These are phyloP conservation scores for Massariosphaeria phaeospora DNA, from an alignment of 495 filamentous ascomycete species.

Conservation along the genomic window DNA sequence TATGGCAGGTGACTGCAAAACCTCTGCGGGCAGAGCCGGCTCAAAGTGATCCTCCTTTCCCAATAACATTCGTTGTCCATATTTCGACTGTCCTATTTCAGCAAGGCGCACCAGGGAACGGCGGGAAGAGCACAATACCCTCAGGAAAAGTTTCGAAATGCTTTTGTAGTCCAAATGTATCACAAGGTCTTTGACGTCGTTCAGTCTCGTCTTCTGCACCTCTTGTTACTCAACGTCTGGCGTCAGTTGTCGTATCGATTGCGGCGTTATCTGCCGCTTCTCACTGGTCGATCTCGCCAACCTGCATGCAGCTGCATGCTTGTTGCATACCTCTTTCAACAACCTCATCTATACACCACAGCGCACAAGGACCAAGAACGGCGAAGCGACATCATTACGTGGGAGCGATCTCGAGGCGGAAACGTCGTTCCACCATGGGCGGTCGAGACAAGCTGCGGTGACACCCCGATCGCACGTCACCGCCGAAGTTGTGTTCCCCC, in stretches of 20 bases:
- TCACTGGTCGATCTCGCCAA: constrained; percentile 5
- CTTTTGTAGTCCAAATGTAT: constrained; percentile 27
- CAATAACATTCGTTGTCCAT: neutral
- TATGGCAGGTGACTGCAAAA: constrained; percentile 22
- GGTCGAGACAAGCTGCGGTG: too few relatives aligned
- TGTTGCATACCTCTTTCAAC: constrained; percentile 5
- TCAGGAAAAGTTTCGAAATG: constrained; percentile 11
- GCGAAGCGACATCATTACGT: too few relatives aligned
- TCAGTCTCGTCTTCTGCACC: constrained; percentile 6
- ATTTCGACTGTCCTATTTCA: constrained; percentile 9
- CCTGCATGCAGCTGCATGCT: constrained; percentile 15
- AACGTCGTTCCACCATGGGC: too few relatives aligned
- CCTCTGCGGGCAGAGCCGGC: constrained; percentile 12
- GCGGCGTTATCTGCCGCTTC: constrained; percentile 5
- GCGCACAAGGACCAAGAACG: neutral
- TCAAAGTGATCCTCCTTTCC: neutral
- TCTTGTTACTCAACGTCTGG: constrained; percentile 9
- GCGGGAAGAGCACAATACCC: constrained; percentile 12
- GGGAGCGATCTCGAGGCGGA: too few relatives aligned
- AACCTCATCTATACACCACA: neutral
- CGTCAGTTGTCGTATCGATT: constrained; percentile 3
- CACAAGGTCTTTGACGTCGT: constrained; percentile 13
- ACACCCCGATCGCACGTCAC: too few relatives aligned
- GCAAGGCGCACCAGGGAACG: constrained; percentile 26
- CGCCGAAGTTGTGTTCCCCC: too few relatives aligned